Conservation (phyloP, 2,329 filamentous ascomycete genomes). For the Colletotrichum kahawae region DNA sequence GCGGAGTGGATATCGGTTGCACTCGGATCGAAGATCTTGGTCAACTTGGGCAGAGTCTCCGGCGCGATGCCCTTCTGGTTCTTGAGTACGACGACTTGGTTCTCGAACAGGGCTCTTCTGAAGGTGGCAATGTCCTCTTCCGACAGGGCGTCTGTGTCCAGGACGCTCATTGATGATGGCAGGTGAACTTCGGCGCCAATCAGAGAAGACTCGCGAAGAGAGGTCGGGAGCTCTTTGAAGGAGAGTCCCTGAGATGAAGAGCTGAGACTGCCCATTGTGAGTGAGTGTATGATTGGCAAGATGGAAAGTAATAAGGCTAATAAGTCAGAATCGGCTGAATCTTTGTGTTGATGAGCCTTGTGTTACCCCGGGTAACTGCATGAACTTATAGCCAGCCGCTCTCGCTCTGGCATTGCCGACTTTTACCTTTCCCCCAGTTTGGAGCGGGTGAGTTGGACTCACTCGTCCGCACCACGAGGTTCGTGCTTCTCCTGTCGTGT, state of each 20-base stretch:
- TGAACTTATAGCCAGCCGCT: neutral
- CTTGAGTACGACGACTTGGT: neutral
- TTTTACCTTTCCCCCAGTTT: accelerated
- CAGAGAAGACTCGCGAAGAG: neutral
- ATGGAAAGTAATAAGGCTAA: neutral
- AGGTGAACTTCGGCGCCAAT: neutral
- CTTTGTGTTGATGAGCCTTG: neutral
- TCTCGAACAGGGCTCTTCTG: neutral
- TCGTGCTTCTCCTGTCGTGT: neutral
- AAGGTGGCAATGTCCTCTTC: neutral
- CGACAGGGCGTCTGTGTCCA: neutral
- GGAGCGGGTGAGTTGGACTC: neutral
- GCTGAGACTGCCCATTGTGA: neutral
- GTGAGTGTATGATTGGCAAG: neutral
- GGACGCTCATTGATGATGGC: neutral
- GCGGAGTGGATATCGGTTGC: neutral
- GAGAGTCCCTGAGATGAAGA: neutral
- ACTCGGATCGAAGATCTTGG: neutral
- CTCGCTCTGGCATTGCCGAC: too few species aligned
- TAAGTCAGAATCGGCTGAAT: neutral
- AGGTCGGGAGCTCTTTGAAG: neutral
- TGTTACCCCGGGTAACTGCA: accelerated
- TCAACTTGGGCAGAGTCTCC: neutral
- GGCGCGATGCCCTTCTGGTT: neutral
- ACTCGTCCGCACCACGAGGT: neutral